Evolutionary conservation across 768 basidiomycete species (phyloP).

Genomic region (Sporobolomyces phaffii): DNA sequence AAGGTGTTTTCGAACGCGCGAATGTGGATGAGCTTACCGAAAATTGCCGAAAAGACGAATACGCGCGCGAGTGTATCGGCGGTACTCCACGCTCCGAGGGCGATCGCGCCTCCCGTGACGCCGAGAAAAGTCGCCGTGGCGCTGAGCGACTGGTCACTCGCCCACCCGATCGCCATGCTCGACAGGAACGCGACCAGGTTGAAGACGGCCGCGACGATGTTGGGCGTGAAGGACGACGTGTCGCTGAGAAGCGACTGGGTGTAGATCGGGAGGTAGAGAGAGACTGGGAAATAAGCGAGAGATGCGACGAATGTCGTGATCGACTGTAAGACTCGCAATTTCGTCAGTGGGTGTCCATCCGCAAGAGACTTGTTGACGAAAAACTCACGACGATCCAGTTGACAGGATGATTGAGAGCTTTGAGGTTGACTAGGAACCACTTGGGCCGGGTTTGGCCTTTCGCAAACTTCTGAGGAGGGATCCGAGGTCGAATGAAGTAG

Average conservation of each 20-base stretch:
- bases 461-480: not conserved
- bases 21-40: slow-evolving; percentile 1
- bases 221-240: not conserved
- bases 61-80: not conserved
- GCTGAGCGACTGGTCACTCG: slow-evolving; percentile 4
- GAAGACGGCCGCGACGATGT: slow-evolving; percentile 8
- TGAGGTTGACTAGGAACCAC: not conserved
- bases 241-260: not conserved
- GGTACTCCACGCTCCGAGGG: slow-evolving; percentile 1
- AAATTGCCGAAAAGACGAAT: slow-evolving; percentile 15
- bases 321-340: not conserved
- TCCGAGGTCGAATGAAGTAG: slow-evolving; percentile 14
- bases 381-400: slow-evolving; percentile 4
- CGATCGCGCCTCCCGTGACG: not conserved
- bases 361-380: not conserved
- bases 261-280: slow-evolving; percentile 28
- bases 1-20: too few relatives aligned
- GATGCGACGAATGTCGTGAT: slow-evolving; percentile 4
- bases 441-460: not conserved
- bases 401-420: slow-evolving; percentile 7
- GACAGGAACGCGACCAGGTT: slow-evolving; percentile 15
- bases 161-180: slow-evolving; percentile 5
- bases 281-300: slow-evolving; percentile 21
- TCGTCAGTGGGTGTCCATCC: too few relatives aligned
- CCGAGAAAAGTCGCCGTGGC: not conserved